Base-by-base conservation (phyloP, 169 alveolate species). In the Plasmodium vinckei region DNA sequence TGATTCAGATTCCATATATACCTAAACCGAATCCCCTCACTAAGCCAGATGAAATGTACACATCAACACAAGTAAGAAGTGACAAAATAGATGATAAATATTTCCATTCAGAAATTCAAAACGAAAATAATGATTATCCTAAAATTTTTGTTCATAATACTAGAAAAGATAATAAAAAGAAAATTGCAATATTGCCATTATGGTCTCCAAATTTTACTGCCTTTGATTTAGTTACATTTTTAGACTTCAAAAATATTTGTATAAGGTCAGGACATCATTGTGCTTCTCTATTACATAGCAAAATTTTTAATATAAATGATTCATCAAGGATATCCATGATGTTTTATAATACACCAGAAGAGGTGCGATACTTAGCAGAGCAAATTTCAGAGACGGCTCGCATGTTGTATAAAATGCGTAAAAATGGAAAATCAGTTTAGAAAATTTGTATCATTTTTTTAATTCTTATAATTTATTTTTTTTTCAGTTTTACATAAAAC, bases 281-380 rank as follows among this genome's bases (percentile, higher is more conserved):
- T 53, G 77, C 89, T 1, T 64, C 89, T 9, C 44, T 77, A 39
- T 49, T 77, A 23, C 79, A 64, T 53, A 63, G 47, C 4, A 21
- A 77, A 9, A 33, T 64, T 57, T 51, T 77, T 44, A 68, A 68
- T 12, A 54, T 77, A 13, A 19, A 75, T 4, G 73, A 77, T 12
- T 39, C 53, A 6, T 56, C 89, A 19, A 67, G 89, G 23, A 44
- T 61, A 23, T 77, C 89, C 1, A 64, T 77, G 9, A 51, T 59
- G 47, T 77, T 77, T 77, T 77, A 77, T 17, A 77, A 77, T 15
- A 77, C 89, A 17, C 89, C 89, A 19, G 89, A 77, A 54, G 89
- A 77, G 46, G 42, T 77, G 9, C 39, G 23, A 9, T 77, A 64
- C 63, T 23, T 77, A 27, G 89, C 89, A 2, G 54, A 54, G 44